phyloP scores from a whole-genome alignment of 306 rosid species.

The Cucurbita argyrosperma region DNA sequence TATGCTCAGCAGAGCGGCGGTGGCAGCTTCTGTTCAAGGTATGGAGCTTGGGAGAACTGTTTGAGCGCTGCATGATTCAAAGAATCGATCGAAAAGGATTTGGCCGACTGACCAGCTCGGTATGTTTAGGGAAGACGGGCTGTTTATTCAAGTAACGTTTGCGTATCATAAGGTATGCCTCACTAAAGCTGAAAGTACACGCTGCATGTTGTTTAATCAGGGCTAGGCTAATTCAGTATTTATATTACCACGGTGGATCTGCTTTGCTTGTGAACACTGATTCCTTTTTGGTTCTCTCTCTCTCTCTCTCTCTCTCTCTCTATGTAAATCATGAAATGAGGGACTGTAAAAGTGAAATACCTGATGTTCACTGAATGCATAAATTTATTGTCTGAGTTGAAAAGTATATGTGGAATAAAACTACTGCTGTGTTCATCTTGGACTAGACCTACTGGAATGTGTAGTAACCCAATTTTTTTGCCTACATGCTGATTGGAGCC shows the following conservation, averaged over 20 bases:
- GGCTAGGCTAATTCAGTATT: not conserved
- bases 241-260: not conserved
- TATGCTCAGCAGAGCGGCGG: constrained; percentile 83
- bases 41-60: constrained; percentile 71
- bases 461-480: too few relatives aligned
- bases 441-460: too few relatives aligned
- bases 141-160: not conserved
- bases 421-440: not conserved
- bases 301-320: too few relatives aligned
- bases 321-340: not conserved
- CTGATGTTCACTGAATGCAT: not conserved
- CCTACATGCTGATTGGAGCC: too few relatives aligned
- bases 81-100: not conserved
- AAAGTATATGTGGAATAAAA: not conserved
- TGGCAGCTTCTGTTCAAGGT: constrained; percentile 85
- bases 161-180: not conserved
- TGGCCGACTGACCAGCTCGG: not conserved
- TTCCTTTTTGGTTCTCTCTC: not conserved
- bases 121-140: not conserved
- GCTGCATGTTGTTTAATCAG: not conserved
- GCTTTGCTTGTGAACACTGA: not conserved
- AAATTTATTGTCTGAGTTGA: not conserved
- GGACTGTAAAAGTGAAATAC: not conserved
- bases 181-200: not conserved
- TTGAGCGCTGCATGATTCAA: constrained; percentile 31